Evolutionary conservation across 2,329 filamentous ascomycete genomes (phyloP), one percentile per base, ranked within the genome.

Genomic region (Clarireedia hainanense): DNA sequence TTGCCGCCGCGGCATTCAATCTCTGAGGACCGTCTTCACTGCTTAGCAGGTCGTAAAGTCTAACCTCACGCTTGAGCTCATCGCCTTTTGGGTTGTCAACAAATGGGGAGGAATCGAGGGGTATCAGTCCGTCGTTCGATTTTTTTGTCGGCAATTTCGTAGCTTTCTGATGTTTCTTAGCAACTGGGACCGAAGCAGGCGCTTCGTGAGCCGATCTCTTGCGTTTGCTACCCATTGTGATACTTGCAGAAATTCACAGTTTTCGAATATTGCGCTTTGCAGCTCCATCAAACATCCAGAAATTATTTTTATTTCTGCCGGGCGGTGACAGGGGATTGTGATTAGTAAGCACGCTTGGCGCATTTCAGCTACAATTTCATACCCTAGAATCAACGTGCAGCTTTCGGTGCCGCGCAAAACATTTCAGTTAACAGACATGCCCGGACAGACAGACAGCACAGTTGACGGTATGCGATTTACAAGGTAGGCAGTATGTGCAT

Each of bases 21-120:
- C 83, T 76, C 45, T 84, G 77, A 14, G 71, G 69, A 17, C 72
- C 70, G 61, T 84, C 80, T 61, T 83, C 80, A 61, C 80, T 84
- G 34, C 80, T 79, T 1, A 87, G 76, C 1, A 79, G 71, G 24
- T 85, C 78, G 67, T 86, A 87, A 2, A 86, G 72, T 2, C 72
- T 71, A 2, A 79, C 79, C 64, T 85, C 82, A 60, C 80, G 73
- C 63, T 76, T 78, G 58, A 80, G 75, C 57, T 84, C 79, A 39
- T 80, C 77, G 47, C 74, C 73, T 51, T 71, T 72, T 9, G 76
- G 74, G 5, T 76, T 71, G 59, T 81, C 78, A 61, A 77, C 68
- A 62, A 85, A 85, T 1, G 74, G 72, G 7, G 61, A 63, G 23
- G 56, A 59, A 53, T 68, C 62, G 57, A 67, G 57, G 30, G 61